These are phyloP conservation scores for Chenopodium berlandieri DNA, from an alignment of 148 eudicot species.

Conservation along the genomic window DNA sequence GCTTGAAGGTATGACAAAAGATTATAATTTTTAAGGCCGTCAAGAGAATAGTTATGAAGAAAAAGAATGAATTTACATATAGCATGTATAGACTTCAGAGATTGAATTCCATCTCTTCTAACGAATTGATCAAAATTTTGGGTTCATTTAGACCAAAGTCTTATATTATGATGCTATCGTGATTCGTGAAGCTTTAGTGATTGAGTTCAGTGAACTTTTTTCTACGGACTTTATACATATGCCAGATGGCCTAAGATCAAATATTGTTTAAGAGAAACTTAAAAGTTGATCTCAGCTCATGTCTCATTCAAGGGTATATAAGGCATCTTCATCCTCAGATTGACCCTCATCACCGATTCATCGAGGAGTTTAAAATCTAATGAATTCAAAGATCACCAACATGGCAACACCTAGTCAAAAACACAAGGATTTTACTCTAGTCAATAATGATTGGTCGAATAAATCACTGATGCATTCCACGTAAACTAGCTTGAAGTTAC, in stretches of 20 bases:
- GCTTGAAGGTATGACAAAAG: background rate
- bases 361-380: background rate
- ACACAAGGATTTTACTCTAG: background rate
- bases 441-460: background rate
- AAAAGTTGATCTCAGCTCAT: background rate
- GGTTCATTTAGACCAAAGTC: background rate
- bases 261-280: background rate
- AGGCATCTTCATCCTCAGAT: background rate
- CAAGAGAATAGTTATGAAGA: background rate
- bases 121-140: background rate
- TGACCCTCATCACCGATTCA: background rate
- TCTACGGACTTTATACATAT: background rate
- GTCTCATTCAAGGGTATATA: background rate
- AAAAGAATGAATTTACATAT: background rate
- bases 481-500: background rate
- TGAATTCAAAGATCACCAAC: background rate
- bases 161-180: too few species aligned
- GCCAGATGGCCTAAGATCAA: background rate
- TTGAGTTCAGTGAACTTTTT: background rate
- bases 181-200: too few species aligned
- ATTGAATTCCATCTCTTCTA: background rate
- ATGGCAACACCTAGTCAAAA: too few species aligned
- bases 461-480: background rate
- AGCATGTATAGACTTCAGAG: background rate
- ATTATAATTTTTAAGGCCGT: background rate